Conservation (phyloP, 2,329 filamentous ascomycete genomes). For the Colletotrichum truncatum region DNA sequence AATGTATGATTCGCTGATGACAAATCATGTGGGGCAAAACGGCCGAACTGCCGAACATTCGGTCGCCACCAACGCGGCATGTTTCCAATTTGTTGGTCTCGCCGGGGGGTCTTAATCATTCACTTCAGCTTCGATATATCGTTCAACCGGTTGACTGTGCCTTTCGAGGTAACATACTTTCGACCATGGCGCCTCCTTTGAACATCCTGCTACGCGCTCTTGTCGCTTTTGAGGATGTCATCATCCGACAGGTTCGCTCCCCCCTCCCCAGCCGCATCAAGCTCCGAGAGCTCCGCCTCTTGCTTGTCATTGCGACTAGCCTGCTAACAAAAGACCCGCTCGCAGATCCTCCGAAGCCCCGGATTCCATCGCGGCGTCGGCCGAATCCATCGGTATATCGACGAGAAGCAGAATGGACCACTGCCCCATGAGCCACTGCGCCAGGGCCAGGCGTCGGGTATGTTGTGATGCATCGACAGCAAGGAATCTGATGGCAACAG, state of each 20-base stretch:
- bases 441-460: slow-evolving; percentile 62
- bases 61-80: slow-evolving; percentile 3
- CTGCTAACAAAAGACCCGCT: neutral
- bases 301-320: neutral
- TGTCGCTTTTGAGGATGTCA: slow-evolving; percentile 26
- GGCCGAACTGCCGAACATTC: neutral
- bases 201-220: slow-evolving; percentile 21
- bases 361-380: slow-evolving; percentile 62
- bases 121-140: no score
- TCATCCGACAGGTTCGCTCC: slow-evolving; percentile 21
- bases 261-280: neutral
- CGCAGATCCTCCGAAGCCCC: slow-evolving; percentile 59
- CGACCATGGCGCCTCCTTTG: slow-evolving; percentile 15
- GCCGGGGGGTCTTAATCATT: no score
- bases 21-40: neutral
- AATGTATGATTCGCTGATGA: slow-evolving; percentile 24
- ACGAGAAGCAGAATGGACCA: slow-evolving; percentile 59
- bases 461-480: neutral
- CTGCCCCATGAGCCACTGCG: slow-evolving; percentile 60
- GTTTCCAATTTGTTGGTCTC: neutral
- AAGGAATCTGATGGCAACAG: neutral
- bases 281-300: neutral
- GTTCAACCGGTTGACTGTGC: no score
- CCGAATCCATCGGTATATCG: slow-evolving; percentile 58
- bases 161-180: no score